phyloP scores from a whole-genome alignment of 2,329 filamentous ascomycete species.

The Ophioceras dolichostomum region DNA sequence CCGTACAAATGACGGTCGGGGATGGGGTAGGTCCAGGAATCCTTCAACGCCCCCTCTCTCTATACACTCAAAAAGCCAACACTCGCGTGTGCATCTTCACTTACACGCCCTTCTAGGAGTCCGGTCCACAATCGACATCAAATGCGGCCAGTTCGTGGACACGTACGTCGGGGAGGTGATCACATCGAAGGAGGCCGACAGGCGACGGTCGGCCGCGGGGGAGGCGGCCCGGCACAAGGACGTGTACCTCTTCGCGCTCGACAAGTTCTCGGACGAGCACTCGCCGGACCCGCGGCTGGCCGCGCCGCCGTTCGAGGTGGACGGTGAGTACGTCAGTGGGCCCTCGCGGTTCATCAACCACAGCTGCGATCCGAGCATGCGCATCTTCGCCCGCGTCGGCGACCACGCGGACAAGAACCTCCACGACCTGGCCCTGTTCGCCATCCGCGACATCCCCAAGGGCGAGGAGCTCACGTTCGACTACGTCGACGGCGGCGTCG shows the following conservation, averaged over 20 bases:
- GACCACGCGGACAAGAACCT: constrained; percentile 63
- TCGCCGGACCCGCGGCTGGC: constrained; percentile 44
- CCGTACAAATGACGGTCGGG: constrained; percentile 50
- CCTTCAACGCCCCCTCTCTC: background rate
- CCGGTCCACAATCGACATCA: constrained; percentile 49
- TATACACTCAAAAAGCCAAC: background rate
- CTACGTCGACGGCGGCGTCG: constrained; percentile 56
- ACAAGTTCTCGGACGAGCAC: constrained; percentile 58
- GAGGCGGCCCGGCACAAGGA: constrained; percentile 49
- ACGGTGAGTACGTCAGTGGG: constrained; percentile 66
- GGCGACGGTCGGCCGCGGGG: constrained; percentile 44
- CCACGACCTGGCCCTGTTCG: constrained; percentile 69
- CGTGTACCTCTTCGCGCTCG: constrained; percentile 68
- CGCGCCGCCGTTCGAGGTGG: constrained; percentile 45
- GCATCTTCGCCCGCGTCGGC: constrained; percentile 68
- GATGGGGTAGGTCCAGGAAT: constrained; percentile 50
- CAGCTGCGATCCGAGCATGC: constrained; percentile 65
- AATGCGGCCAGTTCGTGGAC: constrained; percentile 67
- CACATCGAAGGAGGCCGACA: constrained; percentile 49
- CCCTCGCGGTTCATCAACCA: constrained; percentile 78
- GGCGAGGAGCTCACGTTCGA: constrained; percentile 69
- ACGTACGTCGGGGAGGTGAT: constrained; percentile 65
- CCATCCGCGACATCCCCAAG: constrained; percentile 49
- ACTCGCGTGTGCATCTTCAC: background rate
- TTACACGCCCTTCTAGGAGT: constrained; percentile 38